Evolutionary conservation across 805 yeast genomes (phyloP).

Genomic region (Schwanniomyces occidentalis): DNA sequence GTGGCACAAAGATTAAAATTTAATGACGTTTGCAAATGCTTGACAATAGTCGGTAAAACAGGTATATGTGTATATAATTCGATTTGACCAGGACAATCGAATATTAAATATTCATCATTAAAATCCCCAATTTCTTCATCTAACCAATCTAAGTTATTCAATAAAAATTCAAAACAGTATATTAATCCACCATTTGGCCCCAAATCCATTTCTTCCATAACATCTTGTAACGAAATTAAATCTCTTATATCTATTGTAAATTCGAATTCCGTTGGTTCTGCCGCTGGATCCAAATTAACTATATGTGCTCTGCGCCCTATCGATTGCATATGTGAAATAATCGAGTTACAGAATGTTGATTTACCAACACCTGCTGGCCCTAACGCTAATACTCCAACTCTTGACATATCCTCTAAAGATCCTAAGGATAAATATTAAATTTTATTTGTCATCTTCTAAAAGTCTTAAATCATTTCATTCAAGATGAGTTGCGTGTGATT

Average conservation of each 20-base stretch:
- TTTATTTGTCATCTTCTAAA: no score
- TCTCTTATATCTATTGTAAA: constrained; percentile 92
- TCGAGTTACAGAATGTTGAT: constrained; percentile 86
- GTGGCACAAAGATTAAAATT: constrained; percentile 91
- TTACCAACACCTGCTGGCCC: constrained; percentile 99
- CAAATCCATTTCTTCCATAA: constrained; percentile 75
- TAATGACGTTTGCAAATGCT: constrained; percentile 75
- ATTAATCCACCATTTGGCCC: constrained; percentile 94
- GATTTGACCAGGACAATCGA: constrained; percentile 97
- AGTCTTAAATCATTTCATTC: no score
- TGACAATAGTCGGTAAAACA: constrained; percentile 83
- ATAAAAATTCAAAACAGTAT: constrained; percentile 78
- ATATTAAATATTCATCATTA: constrained; percentile 89
- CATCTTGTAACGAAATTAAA: constrained; percentile 86
- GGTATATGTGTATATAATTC: constrained; percentile 95
- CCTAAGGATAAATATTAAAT: no score
- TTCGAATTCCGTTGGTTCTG: constrained; percentile 88
- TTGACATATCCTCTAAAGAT: no score
- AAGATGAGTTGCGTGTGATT: no score
- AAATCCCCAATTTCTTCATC: constrained; percentile 96
- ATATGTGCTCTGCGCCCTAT: constrained; percentile 92
- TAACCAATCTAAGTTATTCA: constrained; percentile 92
- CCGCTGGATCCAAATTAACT: constrained; percentile 96
- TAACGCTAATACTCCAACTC: constrained; percentile 89
- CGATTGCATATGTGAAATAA: constrained; percentile 84